A percentile compares a stretch with the other conserved stretches of the same genome.
These are phyloP conservation scores for Trametes hirsuta DNA, from an alignment of 1,284 basidiomycete species.

Conservation along the genomic window DNA sequence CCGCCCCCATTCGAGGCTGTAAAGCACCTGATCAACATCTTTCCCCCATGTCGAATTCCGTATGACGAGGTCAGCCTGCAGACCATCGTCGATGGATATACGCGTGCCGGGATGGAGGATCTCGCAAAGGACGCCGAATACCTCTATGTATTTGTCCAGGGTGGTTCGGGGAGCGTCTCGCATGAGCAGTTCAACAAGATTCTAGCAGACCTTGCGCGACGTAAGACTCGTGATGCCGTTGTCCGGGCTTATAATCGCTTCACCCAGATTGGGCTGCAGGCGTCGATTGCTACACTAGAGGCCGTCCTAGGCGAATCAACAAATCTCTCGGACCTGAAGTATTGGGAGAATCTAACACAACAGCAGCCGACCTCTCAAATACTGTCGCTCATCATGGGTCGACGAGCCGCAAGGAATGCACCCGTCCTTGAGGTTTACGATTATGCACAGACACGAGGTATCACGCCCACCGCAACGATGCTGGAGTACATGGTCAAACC, in stretches of 20 bases:
- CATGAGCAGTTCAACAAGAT: slow-evolving; percentile 5
- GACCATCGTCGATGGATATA: slow-evolving; percentile 12
- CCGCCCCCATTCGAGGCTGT: slow-evolving; percentile 19
- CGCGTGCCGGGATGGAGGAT: neutral
- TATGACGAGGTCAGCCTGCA: slow-evolving; percentile 7
- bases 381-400: slow-evolving; percentile 54
- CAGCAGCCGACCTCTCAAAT: slow-evolving; percentile 44
- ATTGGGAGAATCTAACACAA: slow-evolving; percentile 45
- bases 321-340: slow-evolving; percentile 44
- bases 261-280: slow-evolving; percentile 37
- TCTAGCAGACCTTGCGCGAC: neutral
- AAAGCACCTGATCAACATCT: slow-evolving; percentile 12
- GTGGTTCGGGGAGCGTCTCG: neutral
- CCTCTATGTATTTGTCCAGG: slow-evolving; percentile 3
- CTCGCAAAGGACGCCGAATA: slow-evolving; percentile 4
- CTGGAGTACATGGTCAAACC: slow-evolving; percentile 53
- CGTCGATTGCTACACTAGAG: slow-evolving; percentile 40
- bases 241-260: slow-evolving; percentile 24
- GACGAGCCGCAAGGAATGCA: neutral
- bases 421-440: slow-evolving; percentile 48
- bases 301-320: slow-evolving; percentile 41
- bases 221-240: slow-evolving; percentile 8
- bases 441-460: slow-evolving; percentile 43
- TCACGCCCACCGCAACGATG: slow-evolving; percentile 50
- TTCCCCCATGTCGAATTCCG: neutral